A percentile compares a stretch with the other conserved stretches of the same genome.
Conservation (phyloP, 306 rosid genomes). For the Vigna hirtella region DNA sequence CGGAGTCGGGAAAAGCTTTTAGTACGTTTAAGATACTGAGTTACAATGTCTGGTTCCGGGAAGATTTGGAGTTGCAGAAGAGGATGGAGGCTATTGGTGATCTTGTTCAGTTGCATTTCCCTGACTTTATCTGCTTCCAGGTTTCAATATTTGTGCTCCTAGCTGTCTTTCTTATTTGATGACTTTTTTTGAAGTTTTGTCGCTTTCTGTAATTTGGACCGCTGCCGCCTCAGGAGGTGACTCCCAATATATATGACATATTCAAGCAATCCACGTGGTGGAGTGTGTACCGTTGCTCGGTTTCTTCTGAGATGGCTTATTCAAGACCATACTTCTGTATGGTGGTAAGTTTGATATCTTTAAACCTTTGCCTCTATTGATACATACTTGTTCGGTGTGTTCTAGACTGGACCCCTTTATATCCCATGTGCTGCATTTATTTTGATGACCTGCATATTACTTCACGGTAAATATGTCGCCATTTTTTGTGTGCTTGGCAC, state of each 20-base stretch:
- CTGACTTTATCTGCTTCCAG: constrained; percentile 72
- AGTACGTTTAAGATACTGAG: constrained; percentile 61
- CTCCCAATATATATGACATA: constrained; percentile 57
- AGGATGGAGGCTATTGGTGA: constrained; percentile 87
- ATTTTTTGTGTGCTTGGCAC: constrained; percentile 7
- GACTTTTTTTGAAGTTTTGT: background rate
- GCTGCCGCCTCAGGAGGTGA: constrained; percentile 56
- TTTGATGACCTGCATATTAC: constrained; percentile 1
- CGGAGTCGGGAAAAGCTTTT: constrained; percentile 42
- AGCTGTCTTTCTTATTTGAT: background rate
- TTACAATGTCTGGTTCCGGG: constrained; percentile 92
- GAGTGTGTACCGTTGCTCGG: constrained; percentile 55
- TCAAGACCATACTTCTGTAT: constrained; percentile 56
- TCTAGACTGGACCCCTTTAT: background rate
- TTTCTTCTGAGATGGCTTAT: constrained; percentile 48
- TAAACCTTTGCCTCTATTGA: background rate
- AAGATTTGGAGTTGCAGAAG: constrained; percentile 74
- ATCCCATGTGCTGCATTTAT: background rate
- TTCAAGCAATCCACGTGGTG: constrained; percentile 61
- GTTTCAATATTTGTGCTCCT: constrained; percentile 25
- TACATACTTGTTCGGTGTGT: background rate
- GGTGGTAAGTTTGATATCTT: constrained; percentile 51
- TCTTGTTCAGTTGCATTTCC: constrained; percentile 72
- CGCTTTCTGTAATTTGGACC: constrained; percentile 16
- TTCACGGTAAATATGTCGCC: background rate